Evolutionary conservation across 2,329 filamentous ascomycete genomes (phyloP), one percentile per base, ranked within the genome.

Genomic region (Colletotrichum tabaci): DNA sequence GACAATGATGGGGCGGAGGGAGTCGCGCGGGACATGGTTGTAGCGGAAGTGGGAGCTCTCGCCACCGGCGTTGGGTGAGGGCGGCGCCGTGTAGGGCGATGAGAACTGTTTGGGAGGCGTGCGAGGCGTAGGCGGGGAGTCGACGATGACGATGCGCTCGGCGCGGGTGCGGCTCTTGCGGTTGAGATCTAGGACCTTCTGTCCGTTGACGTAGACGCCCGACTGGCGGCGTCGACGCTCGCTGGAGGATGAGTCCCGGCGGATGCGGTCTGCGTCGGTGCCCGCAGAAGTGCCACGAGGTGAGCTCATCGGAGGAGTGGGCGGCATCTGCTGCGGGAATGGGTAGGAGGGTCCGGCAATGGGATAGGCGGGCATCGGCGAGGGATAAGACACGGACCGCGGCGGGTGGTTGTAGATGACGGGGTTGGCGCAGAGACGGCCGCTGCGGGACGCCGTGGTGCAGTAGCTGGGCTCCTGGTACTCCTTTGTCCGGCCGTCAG

Each of bases 111-210:
- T 84, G n/a, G 86, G 84, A 35, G 86, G 84, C 38, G 85, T 85
- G 67, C 83, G 81, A 46, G 85, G 83, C 10, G 83, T 84, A 15
- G 85, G 82, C 3, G 84, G 84, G 73, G 80, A 80, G 71, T 87
- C 83, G 62, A 85, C 80, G 67, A 88, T 80, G 66, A 85, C 75
- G 64, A 84, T 80, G 67, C 85, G 83, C 72, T 87, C 85, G 61
- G 80, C 80, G 68, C 79, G 80, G 53, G 80, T 73, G 58, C 77
- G 76, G 64, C 79, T 76, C 47, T 77, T 78, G 69, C 77, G 79
- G 74, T 79, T 77, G 66, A 80, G 62, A 61, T 83, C 80, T 56
- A 82, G 63, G 2, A 82, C 75, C 74, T 78, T 82, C 38, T 80
- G 77, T 63, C 79, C 83, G 74, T 80, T 82, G 79, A 81, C 75